These are phyloP conservation scores for Geotrichum siamense DNA, from an alignment of 1,139 yeast species.

Conservation along the genomic window DNA sequence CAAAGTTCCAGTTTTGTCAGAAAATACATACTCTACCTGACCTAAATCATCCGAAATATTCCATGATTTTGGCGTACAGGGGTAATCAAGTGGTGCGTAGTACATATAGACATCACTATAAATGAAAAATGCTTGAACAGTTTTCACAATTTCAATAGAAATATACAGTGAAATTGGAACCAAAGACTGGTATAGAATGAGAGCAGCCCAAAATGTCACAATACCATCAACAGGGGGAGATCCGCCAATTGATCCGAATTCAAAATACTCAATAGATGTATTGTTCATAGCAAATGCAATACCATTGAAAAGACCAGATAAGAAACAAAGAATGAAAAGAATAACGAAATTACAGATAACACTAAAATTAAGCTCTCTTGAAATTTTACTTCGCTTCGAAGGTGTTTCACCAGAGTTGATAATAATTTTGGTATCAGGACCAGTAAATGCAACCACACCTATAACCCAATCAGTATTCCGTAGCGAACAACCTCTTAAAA, in stretches of 20 bases:
- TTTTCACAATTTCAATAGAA: conserved; percentile 86
- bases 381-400: conserved; percentile 73
- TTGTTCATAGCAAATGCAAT: conserved; percentile 48
- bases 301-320: conserved; percentile 81
- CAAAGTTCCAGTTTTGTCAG: conserved; percentile 94
- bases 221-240: conserved; percentile 75
- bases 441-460: conserved; percentile 87
- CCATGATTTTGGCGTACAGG: conserved; percentile 96
- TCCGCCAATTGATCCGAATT: conserved; percentile 55
- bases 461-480: conserved; percentile 38
- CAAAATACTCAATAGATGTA: conserved; percentile 62
- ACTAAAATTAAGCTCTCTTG: conserved; percentile 75
- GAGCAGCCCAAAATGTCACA: conserved; percentile 79
- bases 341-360: conserved; percentile 72
- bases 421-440: conserved; percentile 88
- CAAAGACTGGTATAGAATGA: conserved; percentile 79
- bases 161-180: conserved; percentile 91
- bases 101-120: conserved; percentile 82
- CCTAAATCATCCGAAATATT: conserved; percentile 95
- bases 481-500: conserved; percentile 84
- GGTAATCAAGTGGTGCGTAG: conserved; percentile 76
- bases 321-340: conserved; percentile 69
- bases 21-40: conserved; percentile 88
- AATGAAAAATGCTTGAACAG: conserved; percentile 86
- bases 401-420: conserved; percentile 91